These are phyloP conservation scores for Pseudogymnoascus sp. DNA, from an alignment of 2,329 filamentous ascomycete genomes.

Conservation along the genomic window DNA sequence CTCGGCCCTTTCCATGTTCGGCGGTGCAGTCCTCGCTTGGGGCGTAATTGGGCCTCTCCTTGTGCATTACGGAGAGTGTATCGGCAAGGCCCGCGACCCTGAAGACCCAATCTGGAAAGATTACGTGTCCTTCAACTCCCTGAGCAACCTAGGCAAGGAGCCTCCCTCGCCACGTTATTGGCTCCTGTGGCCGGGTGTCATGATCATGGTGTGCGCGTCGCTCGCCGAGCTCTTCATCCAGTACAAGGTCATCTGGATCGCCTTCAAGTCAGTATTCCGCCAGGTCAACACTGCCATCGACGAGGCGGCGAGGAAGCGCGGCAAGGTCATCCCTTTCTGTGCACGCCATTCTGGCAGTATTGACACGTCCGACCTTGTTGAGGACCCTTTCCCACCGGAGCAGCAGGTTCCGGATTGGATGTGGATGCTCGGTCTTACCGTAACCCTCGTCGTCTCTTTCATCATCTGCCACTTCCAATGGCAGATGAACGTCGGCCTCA, in stretches of 20 bases:
- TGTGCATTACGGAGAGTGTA: slow-evolving; percentile 42
- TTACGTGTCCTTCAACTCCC: slow-evolving; percentile 32
- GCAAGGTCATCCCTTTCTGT: slow-evolving; percentile 36
- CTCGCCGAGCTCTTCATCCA: slow-evolving; percentile 38
- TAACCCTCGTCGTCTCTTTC: slow-evolving; percentile 41
- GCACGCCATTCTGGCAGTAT: slow-evolving; percentile 31
- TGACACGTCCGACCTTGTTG: slow-evolving; percentile 32
- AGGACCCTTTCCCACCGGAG: slow-evolving; percentile 39
- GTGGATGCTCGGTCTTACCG: slow-evolving; percentile 40
- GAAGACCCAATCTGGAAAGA: slow-evolving; percentile 37
- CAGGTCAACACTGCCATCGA: slow-evolving; percentile 37
- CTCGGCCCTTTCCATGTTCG: slow-evolving; percentile 48
- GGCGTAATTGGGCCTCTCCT: slow-evolving; percentile 48
- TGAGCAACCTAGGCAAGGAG: slow-evolving; percentile 32
- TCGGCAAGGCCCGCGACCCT: slow-evolving; percentile 26
- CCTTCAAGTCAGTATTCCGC: slow-evolving; percentile 41
- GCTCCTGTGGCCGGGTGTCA: slow-evolving; percentile 42
- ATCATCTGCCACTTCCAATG: slow-evolving; percentile 44
- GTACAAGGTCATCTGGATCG: slow-evolving; percentile 36
- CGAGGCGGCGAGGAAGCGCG: slow-evolving; percentile 29
- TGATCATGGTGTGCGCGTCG: slow-evolving; percentile 41
- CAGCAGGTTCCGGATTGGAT: slow-evolving; percentile 45
- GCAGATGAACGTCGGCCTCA: slow-evolving; percentile 48
- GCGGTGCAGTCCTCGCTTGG: slow-evolving; percentile 37
- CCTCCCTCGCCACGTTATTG: slow-evolving; percentile 41